A percentile compares a stretch with the other conserved stretches of the same genome.
These are phyloP conservation scores for Lolium rigidum DNA, from an alignment of 176 grass and related monocot species.

Conservation along the genomic window DNA sequence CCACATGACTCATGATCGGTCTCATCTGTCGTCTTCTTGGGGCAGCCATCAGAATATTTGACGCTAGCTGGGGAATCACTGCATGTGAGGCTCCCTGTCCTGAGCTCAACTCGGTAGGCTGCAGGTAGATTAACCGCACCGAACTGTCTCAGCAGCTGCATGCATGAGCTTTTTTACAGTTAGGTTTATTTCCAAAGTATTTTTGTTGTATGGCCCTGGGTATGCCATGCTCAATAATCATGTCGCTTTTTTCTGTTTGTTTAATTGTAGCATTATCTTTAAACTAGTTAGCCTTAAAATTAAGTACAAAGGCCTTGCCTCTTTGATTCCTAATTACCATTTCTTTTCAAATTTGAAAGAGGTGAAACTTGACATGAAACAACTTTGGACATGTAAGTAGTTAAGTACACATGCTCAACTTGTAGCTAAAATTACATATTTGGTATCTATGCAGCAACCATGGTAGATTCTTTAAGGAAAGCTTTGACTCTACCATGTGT, in stretches of 20 bases:
- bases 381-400: no score
- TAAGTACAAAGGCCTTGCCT: no score
- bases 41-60: conserved; percentile 48
- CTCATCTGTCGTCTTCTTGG: conserved; percentile 47
- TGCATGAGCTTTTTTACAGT: background rate
- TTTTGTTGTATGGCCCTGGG: no score
- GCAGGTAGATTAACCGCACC: conserved; percentile 23
- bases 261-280: no score
- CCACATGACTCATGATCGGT: background rate
- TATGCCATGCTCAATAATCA: no score
- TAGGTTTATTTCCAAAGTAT: background rate
- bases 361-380: no score
- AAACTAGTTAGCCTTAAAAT: no score
- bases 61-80: conserved; percentile 37
- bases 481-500: conserved; percentile 37
- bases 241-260: no score
- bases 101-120: background rate
- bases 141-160: background rate
- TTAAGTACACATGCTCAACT: background rate
- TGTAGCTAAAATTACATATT: background rate
- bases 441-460: background rate
- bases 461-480: background rate
- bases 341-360: no score
- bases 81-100: conserved; percentile 38
- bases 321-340: no score